Evolutionary conservation across 2,329 filamentous ascomycete species (phyloP).

Genomic region (Eutypa lata): DNA sequence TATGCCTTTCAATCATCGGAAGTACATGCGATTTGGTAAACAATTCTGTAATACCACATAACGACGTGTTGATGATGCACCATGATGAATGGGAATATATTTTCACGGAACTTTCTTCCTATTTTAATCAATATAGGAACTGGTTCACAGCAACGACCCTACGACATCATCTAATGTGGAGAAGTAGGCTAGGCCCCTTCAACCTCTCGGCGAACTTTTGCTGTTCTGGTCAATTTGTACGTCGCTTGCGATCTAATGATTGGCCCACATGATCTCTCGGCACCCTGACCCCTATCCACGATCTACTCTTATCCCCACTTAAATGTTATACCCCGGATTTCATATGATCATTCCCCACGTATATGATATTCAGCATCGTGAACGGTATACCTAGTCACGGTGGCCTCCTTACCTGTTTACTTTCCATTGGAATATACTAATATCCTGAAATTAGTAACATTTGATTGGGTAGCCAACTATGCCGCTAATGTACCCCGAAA

Average conservation of each 20-base stretch:
- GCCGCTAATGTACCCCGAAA: no score
- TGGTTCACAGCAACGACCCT: neutral
- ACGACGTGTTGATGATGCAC: neutral
- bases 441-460: no score
- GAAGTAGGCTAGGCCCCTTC: neutral
- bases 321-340: no score
- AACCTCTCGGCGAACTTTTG: neutral
- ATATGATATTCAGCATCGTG: no score
- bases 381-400: no score
- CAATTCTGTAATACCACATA: neutral
- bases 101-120: neutral
- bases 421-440: no score
- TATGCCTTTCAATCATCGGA: neutral
- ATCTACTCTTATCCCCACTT: no score
- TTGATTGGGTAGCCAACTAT: no score
- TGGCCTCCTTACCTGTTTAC: no score
- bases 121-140: neutral
- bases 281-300: no score
- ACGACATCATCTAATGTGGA: neutral
- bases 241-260: neutral
- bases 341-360: no score
- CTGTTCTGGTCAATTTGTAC: neutral
- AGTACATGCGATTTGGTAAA: neutral
- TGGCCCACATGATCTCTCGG: no score
- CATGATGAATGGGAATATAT: neutral